A percentile compares a stretch with the other conserved stretches of the same genome.
These are phyloP conservation scores for Microascus cirrosus DNA, from an alignment of 2,329 filamentous ascomycete species.

Conservation along the genomic window DNA sequence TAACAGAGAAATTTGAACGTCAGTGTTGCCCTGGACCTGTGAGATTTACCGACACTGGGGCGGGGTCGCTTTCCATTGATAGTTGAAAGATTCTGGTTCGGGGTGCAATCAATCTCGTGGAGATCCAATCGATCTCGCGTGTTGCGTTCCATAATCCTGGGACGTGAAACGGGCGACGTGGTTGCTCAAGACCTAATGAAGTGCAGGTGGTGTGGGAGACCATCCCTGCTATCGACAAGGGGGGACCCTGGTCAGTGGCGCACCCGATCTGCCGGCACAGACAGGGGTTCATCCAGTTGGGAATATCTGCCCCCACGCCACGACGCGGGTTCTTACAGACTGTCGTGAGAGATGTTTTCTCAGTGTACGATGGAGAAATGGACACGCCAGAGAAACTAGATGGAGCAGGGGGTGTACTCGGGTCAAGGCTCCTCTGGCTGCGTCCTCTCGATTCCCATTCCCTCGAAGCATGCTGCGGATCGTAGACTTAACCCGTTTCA, in stretches of 20 bases:
- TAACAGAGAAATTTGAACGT: too few relatives aligned
- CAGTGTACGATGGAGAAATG: background rate
- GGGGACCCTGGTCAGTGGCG: slow-evolving; percentile 1
- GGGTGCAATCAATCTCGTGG: background rate
- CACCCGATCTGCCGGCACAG: slow-evolving; percentile 1
- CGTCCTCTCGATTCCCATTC: background rate
- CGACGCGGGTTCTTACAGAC: background rate
- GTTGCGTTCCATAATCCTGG: background rate
- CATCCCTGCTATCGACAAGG: slow-evolving; percentile 1
- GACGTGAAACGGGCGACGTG: background rate
- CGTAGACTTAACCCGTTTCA: background rate
- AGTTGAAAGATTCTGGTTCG: background rate
- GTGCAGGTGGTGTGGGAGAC: slow-evolving; percentile 3
- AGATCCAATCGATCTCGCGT: background rate
- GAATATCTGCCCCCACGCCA: background rate
- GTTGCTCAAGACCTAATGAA: background rate
- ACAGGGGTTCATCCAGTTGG: slow-evolving; percentile 1
- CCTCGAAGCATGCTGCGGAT: background rate
- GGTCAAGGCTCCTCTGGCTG: background rate
- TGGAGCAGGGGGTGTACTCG: background rate
- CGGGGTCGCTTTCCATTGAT: background rate
- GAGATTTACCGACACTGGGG: too few relatives aligned
- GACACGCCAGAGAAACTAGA: background rate
- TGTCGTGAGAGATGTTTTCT: background rate
- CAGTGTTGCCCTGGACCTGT: too few relatives aligned